phyloP scores from a whole-genome alignment of 495 filamentous ascomycete species.

The Rostrohypoxylon terebratum region DNA sequence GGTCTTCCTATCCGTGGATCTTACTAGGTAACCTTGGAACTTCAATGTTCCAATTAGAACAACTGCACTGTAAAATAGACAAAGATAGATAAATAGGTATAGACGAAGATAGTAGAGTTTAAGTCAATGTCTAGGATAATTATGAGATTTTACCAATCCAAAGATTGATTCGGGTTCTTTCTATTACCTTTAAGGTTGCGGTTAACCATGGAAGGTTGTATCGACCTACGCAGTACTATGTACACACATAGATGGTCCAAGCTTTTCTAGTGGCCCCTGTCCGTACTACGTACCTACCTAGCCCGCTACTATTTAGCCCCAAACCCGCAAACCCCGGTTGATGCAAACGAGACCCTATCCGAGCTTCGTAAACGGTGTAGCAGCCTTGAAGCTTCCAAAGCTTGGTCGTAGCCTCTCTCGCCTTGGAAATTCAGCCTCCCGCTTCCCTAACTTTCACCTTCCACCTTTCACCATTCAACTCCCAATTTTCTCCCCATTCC shows the following conservation, averaged over 20 bases:
- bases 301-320: background rate
- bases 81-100: no score
- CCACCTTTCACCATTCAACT: constrained; percentile 37
- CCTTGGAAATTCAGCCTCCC: background rate
- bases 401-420: constrained; percentile 30
- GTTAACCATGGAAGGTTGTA: no score
- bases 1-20: no score
- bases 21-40: no score
- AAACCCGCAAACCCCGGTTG: constrained; percentile 21
- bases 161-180: no score
- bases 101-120: no score
- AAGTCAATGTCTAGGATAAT: no score
- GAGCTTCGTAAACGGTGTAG: constrained; percentile 51
- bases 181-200: no score
- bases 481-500: constrained; percentile 32
- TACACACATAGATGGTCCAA: background rate
- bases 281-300: no score
- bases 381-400: constrained; percentile 52
- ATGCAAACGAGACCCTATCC: constrained; percentile 26
- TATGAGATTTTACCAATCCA: no score
- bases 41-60: no score
- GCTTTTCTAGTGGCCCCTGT: constrained; percentile 2
- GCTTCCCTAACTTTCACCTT: constrained; percentile 32
- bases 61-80: no score
- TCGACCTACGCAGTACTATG: background rate